A percentile compares a stretch with the other conserved stretches of the same genome.
Evolutionary conservation across 441 rosid genomes (phyloP).

Genomic region (Populus hybrid): DNA sequence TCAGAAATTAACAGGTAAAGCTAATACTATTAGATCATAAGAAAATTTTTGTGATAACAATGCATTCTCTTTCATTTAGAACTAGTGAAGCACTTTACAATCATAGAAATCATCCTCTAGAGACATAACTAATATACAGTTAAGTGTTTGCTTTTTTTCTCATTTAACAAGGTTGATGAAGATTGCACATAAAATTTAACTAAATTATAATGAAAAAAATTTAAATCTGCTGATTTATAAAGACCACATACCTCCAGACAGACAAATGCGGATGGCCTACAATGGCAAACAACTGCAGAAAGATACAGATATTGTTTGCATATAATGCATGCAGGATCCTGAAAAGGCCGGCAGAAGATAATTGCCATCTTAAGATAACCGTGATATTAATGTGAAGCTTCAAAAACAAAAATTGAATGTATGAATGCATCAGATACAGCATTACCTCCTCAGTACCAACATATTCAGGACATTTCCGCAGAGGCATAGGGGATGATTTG

Average conservation of each 20-base stretch:
- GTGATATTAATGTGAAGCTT: conserved; percentile 5
- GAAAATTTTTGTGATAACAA: background rate
- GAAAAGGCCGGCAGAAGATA: conserved; percentile 30
- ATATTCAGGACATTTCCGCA: conserved; percentile 67
- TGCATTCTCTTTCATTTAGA: background rate
- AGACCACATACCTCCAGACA: conserved; percentile 79
- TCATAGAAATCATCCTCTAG: background rate
- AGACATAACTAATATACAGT: background rate
- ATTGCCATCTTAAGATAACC: background rate
- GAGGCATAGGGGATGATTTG: conserved; percentile 76
- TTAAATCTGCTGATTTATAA: conserved; percentile 7
- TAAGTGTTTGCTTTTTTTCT: background rate
- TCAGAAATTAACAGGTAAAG: background rate
- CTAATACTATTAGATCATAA: background rate
- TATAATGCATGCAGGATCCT: conserved; percentile 90
- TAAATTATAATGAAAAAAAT: background rate
- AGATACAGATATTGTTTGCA: conserved; percentile 92
- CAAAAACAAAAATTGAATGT: conserved; percentile 13
- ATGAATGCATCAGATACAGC: conserved; percentile 3
- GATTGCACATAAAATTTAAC: background rate
- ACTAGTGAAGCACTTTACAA: background rate
- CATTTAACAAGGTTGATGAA: conserved; percentile 2
- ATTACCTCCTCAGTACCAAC: conserved; percentile 94
- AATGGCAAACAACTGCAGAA: conserved; percentile 73
- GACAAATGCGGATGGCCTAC: conserved; percentile 79